Evolutionary conservation across 2,329 filamentous ascomycete species (phyloP).

Genomic region (Xylaria digitata): DNA sequence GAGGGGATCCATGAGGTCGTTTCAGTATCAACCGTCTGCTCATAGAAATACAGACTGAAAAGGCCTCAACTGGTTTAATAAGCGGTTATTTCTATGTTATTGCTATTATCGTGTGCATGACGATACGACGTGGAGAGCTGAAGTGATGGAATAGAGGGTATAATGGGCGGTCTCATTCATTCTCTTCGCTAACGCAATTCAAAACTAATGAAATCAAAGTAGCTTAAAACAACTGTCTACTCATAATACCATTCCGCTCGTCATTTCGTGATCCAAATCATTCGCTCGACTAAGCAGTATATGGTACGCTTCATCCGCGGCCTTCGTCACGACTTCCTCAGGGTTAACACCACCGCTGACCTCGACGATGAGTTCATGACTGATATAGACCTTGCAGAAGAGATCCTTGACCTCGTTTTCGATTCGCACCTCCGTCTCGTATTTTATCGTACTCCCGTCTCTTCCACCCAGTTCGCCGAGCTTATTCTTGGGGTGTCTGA

Average conservation of each 20-base stretch:
- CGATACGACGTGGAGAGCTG: neutral
- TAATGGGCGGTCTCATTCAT: neutral
- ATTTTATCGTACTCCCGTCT: conserved; percentile 61
- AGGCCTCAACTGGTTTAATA: neutral
- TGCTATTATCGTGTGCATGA: neutral
- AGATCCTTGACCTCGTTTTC: conserved; percentile 41
- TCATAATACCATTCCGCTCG: conserved; percentile 13
- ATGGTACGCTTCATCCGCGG: conserved; percentile 61
- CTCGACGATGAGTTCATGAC: conserved; percentile 57
- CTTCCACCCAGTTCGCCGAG: conserved; percentile 68
- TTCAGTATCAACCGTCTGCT: no score
- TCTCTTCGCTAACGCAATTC: neutral
- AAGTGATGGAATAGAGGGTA: neutral
- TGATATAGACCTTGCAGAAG: conserved; percentile 63
- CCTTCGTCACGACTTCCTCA: conserved; percentile 66
- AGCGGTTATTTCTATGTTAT: neutral
- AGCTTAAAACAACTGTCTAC: neutral
- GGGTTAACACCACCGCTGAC: conserved; percentile 59
- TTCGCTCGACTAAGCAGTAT: conserved; percentile 28
- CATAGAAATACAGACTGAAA: neutral
- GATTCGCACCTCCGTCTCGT: conserved; percentile 54
- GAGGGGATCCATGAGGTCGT: no score
- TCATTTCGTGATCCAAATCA: conserved; percentile 19
- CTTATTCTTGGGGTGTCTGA: conserved; percentile 74
- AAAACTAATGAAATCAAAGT: neutral